Evolutionary conservation across 2,329 filamentous ascomycete species (phyloP), one percentile per base, ranked within the genome.

Genomic region (Ophiocordyceps sinensis): DNA sequence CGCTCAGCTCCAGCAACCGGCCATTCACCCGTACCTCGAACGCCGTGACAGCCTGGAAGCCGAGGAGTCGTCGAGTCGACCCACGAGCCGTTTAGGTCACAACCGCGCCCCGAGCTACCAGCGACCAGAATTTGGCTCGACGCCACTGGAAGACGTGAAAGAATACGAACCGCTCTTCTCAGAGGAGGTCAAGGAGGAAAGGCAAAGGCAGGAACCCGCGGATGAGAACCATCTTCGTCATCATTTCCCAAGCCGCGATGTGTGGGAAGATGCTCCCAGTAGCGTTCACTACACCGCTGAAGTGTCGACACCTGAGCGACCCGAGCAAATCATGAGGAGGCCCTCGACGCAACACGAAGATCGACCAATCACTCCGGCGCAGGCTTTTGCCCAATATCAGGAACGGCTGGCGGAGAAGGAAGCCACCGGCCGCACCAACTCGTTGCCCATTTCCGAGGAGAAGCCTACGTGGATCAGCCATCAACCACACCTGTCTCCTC

Each of bases 141-240:
- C 82, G 4, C 85, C 84, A 5, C 65, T 94, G 9, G 86, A 93
- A 51, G 82, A 94, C 53, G 84, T 94, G 5, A 82, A 88, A 52
- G 88, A 96, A 58, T 96, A 96, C 53, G 89, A 96, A 58, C 91
- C 91, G 2, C 66, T 98, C 4, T 98, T 98, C 61, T 80, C 85
- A 0, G 87, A 91, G 43, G 83, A 88, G 14, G 71, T 73, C 4
- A 73, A 77, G 42, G 57, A 64, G 41, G 57, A 63, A 15, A 56
- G 58, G 28, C 52, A 58, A 9, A 43, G 40, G 23, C 29, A 37
- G 10, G 53, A 63, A 32, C 42, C 54, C 37, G 56, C 58, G 35
- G 56, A 57, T 21, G 64, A 68, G 39, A 70, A 70, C 47, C 69
- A 76, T 47, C 65, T 71, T 45, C 75, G 77, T 47, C 81, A 82